Base-by-base conservation (phyloP, 2,329 filamentous ascomycete genomes). In the Penicillium hesseltinei region DNA sequence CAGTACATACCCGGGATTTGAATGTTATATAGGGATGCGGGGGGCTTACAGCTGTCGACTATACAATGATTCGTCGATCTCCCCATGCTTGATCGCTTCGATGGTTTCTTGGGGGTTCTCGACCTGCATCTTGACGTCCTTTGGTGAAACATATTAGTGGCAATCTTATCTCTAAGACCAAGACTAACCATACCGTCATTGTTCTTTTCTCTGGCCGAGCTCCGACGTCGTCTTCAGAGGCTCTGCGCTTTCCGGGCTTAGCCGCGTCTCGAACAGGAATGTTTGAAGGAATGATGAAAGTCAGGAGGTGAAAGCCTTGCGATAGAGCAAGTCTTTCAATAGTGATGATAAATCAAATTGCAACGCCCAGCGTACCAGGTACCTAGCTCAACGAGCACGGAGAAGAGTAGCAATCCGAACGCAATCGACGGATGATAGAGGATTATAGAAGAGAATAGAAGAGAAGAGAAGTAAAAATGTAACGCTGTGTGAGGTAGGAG, bases 51-150 rank as follows among this genome's bases (percentile, higher is more conserved):
- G 82, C 77, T 88, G 85, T 65, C 85, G 78, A 72, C 84, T 87
- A 77, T 88, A 88, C 54, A 88, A 76, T 40, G 84, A 86, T 74
- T 88, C 85, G 67, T 88, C 85, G 66, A 88, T 88, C 66, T 87
- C 85, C 65, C 83, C 84, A 67, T 83, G 79, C 69, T 86, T 86
- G 66, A 86, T 80, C 77, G 83, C 79, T 73, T 85, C 82, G 59
- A 83, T 80, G 49, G 81, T 82, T 64, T 82, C 80, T 62, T 81
- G 77, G 62, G 82, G 80, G 64, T 78, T 81, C 70, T 87, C 84
- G 67, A 87, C 77, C 69, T 87, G 82, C 84, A 87, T 87, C 62
- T 80, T 83, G 69, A 70, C 66, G 76, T 82, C 81, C 78, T 83
- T 40, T 15, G 8, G 29, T 29, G 27, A 33, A 40, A 38, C 23